Evolutionary conservation across 352 stramenopile species (phyloP), one percentile per base, ranked within the genome.

Genomic region (Pythium guiyangense): DNA sequence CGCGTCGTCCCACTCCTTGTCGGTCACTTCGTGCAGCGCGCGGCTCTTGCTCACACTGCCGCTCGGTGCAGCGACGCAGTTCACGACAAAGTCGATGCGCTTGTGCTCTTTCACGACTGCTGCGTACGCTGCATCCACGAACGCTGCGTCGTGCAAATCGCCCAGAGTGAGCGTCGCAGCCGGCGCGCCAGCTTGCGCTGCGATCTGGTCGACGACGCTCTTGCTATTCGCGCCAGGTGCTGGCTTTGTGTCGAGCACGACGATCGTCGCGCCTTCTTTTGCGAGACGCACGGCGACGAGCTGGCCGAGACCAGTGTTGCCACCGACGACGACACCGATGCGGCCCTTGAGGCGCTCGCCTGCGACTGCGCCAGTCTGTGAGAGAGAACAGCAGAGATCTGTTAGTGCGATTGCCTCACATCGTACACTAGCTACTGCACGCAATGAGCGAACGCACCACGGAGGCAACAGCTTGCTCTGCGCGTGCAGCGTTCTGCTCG

Each of bases 51-150:
- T 64, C 0, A 59, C 69, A 40, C 60, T 66, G 9, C 62, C 62
- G 17, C 63, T 63, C 5, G 66, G 69, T 2, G 64, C 46, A 0
- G 75, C 71, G 12, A 88, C 60, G 50, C 77, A 90, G 63, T 90
- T 88, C 54, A 88, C 75, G 17, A 88, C 75, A 69, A 90, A 90
- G 64, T 88, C 79, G 26, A 88, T 75, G 52, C 79, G 79, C 49
- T 66, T 71, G 54, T 82, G 74, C 39, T 73, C 46, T 49, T 75
- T 75, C 25, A 68, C 71, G 27, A 85, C 62, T 1, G 54, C 57
- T 4, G 62, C 35, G 58, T 79, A 87, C 26, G 74, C 68, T 10
- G 44, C 55, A 46, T 88, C 73, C 8, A 88, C 29, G 49, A 90
- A 86, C 39, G 59, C 60, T 63, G 72, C 84, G 53, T 57, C 60